These are phyloP conservation scores for Phylloporus sp. DNA, from an alignment of 768 basidiomycete genomes.

Conservation along the genomic window DNA sequence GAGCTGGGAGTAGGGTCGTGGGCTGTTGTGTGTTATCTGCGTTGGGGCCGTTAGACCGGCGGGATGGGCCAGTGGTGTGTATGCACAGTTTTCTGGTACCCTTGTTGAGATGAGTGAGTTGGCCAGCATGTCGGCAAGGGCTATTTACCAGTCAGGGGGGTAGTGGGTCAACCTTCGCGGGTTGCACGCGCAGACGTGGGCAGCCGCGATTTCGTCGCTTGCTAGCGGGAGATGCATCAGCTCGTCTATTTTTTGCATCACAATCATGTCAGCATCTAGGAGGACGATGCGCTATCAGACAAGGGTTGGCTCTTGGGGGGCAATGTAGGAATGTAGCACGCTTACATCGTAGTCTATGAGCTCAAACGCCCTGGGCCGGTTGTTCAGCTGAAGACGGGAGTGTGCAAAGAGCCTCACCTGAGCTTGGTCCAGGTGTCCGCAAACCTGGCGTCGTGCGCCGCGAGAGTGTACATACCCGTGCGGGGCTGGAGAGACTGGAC, in stretches of 20 bases:
- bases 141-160: conserved; percentile 74
- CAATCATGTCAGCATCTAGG: conserved; percentile 86
- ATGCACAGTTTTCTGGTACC: conserved; percentile 90
- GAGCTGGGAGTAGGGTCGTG: conserved; percentile 76
- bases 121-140: neutral
- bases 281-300: conserved; percentile 64
- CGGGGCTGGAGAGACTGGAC: conserved; percentile 57
- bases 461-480: conserved; percentile 35
- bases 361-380: conserved; percentile 52
- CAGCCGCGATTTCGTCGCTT: conserved; percentile 76
- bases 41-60: conserved; percentile 46
- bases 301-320: conserved; percentile 1
- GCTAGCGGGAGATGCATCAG: conserved; percentile 52
- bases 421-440: conserved; percentile 65
- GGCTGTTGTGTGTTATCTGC: conserved; percentile 40
- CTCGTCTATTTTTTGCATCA: conserved; percentile 81
- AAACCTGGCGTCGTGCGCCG: conserved; percentile 45
- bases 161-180: conserved; percentile 82
- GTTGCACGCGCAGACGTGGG: conserved; percentile 93
- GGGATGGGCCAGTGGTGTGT: conserved; percentile 51
- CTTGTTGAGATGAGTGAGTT: conserved; percentile 37
- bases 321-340: conserved; percentile 4
- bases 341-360: conserved; percentile 63
- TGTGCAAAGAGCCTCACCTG: conserved; percentile 31
- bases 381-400: conserved; percentile 25